Conservation (phyloP, 2,329 filamentous ascomycete genomes). For the Alternaria rosae region DNA sequence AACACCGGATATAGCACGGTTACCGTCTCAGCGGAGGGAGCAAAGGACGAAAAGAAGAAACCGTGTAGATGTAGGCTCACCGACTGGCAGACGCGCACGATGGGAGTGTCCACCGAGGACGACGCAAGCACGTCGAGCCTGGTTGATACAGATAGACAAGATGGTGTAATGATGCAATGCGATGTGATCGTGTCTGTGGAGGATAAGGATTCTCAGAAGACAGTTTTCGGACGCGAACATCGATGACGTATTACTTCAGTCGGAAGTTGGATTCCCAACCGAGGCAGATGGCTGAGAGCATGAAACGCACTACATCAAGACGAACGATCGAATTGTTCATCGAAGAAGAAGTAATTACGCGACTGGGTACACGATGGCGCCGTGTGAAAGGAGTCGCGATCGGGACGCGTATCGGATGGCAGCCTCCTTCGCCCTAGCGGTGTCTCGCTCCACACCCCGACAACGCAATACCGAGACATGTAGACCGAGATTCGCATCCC, state of each 20-base stretch:
- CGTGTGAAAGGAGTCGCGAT: neutral
- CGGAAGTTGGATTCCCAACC: neutral
- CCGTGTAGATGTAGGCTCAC: conserved; percentile 14
- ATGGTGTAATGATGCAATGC: conserved; percentile 25
- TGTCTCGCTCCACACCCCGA: neutral
- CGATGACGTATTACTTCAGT: neutral
- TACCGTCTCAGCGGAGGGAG: conserved; percentile 18
- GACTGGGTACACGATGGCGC: neutral
- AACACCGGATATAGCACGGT: conserved; percentile 19
- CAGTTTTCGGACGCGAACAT: neutral
- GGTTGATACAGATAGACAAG: conserved; percentile 16
- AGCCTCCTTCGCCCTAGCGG: neutral
- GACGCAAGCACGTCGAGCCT: conserved; percentile 33
- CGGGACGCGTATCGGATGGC: neutral
- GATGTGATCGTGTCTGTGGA: conserved; percentile 29
- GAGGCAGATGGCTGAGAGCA: neutral
- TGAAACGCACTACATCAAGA: neutral
- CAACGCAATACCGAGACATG: neutral
- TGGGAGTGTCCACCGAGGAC: conserved; percentile 21
- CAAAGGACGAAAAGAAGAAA: conserved; percentile 15
- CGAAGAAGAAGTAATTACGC: too few relatives aligned
- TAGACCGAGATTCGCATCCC: neutral
- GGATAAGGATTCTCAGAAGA: conserved; percentile 4
- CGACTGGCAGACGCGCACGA: conserved; percentile 14
- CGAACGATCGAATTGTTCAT: too few relatives aligned